Base-by-base conservation (phyloP, 345 rosid species). In the Rhizophora mangle region DNA sequence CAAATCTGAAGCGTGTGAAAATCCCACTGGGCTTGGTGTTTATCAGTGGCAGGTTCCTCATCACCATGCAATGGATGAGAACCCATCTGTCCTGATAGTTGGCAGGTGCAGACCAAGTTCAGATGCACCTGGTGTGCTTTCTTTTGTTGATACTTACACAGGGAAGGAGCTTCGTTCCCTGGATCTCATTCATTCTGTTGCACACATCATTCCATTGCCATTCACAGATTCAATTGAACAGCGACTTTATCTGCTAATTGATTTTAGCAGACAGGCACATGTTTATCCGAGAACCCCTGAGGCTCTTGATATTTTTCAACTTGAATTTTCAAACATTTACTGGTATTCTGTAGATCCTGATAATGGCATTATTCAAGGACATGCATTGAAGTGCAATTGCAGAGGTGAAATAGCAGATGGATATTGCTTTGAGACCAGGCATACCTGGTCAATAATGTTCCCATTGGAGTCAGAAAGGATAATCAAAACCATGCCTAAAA, bases 31-130 rank as follows among this genome's bases (percentile, higher is more conserved):
- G 55, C 73, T 92, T 56, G 86, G 80, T 70, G 47, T 96, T 77
- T 92, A 85, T 73, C 91, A 83, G 72, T 96, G 99, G 98, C 97
- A 90, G 80, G 83, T 92, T 59, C 98, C 99, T 65, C 99, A 96
- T 87, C 98, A 95, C 74, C 97, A 90, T 76, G 99, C 98, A 11
- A 36, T 96, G 96, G 97, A 89, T 79, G 85, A 82, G 77, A 96
- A 96, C 76, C 99, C 99, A 58, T 86, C 96, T 56, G 88, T 92
- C 74, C 88, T 96, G 76, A 82, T 90, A 63, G 85, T 96, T 82
- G 93, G 98, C 74, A 79, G 83, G 78, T 92, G 96, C 15, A 80
- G 81, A 65, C 66, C 78, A 63, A 81, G 88, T 80, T 75, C 82
- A 69, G 80, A 79, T 82, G 81, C 96, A 18, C 84, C 79, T 0